These are phyloP conservation scores for Lagenaria siceraria DNA, from an alignment of 306 rosid genomes.

Conservation along the genomic window DNA sequence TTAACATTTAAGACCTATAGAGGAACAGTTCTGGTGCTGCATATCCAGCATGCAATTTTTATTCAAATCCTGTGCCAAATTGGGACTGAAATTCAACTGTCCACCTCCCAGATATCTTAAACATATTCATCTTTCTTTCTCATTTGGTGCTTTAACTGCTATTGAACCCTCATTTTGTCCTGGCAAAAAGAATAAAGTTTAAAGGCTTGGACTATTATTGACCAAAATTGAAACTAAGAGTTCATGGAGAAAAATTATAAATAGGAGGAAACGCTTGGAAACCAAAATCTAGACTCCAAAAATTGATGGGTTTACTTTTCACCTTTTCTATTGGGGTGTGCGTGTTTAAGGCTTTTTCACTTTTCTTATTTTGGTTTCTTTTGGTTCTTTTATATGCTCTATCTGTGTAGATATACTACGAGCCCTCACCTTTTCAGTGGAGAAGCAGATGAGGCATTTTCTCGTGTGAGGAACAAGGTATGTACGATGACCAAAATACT, in stretches of 20 bases:
- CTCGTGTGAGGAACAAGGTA: constrained; percentile 79
- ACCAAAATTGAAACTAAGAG: not conserved
- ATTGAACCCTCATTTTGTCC: not conserved
- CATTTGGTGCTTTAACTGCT: not conserved
- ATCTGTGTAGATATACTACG: constrained; percentile 61
- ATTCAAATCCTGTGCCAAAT: not conserved
- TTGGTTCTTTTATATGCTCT: not conserved
- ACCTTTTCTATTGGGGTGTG: not conserved
- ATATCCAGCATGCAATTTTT: not conserved
- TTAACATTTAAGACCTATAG: not conserved
- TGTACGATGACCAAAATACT: not conserved
- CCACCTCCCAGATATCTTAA: not conserved
- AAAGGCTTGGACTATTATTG: not conserved
- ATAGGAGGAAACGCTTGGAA: not conserved
- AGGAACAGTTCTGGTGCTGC: not conserved
- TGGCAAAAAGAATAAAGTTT: not conserved
- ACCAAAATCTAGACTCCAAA: not conserved
- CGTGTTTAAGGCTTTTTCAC: not conserved
- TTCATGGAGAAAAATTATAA: not conserved
- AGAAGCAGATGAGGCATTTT: constrained; percentile 75
- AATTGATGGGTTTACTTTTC: not conserved
- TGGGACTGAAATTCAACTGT: not conserved
- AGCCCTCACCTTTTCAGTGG: constrained; percentile 85
- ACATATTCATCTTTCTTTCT: not conserved
- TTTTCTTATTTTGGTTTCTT: not conserved